A percentile compares a stretch with the other conserved stretches of the same genome.
These are phyloP conservation scores for Amylostereum areolatum DNA, from an alignment of 1,284 basidiomycete genomes.

Conservation along the genomic window DNA sequence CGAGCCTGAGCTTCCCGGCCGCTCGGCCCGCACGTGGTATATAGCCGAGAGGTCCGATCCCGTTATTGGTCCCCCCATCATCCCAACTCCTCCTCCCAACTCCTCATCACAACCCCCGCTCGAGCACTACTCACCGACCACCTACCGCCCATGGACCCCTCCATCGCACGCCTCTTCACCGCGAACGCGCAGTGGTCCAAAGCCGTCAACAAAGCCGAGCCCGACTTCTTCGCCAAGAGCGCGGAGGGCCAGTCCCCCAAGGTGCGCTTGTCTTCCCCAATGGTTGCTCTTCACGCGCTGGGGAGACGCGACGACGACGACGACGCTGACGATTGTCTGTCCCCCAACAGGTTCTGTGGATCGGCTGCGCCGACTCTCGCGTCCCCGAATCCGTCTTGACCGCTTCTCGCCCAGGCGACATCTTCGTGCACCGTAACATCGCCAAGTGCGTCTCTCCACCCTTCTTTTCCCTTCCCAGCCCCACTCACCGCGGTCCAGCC, in stretches of 20 bases:
- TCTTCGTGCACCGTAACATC: slow-evolving; percentile 59
- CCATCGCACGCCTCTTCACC: slow-evolving; percentile 40
- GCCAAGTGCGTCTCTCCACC: slow-evolving; percentile 32
- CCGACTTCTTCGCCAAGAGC: slow-evolving; percentile 54
- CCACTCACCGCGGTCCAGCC: slow-evolving; percentile 39
- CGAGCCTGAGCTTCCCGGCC: no score
- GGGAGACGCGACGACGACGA: neutral
- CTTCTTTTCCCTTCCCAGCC: neutral
- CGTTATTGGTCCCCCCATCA: no score
- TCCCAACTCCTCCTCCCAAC: no score
- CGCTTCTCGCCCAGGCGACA: slow-evolving; percentile 54
- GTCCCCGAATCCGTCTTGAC: slow-evolving; percentile 55
- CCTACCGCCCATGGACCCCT: slow-evolving; percentile 16
- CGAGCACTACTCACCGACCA: neutral
- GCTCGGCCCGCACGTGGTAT: no score
- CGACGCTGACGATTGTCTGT: neutral
- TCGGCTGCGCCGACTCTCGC: slow-evolving; percentile 69
- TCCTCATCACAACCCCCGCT: neutral
- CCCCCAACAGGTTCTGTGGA: slow-evolving; percentile 63
- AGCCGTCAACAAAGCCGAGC: slow-evolving; percentile 48
- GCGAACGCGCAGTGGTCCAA: slow-evolving; percentile 60
- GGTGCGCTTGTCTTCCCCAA: slow-evolving; percentile 35
- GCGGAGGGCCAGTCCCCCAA: slow-evolving; percentile 70
- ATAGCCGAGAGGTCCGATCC: no score
- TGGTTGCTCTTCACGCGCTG: no score